These are phyloP conservation scores for Tetrapisispora pingtungensis DNA, from an alignment of 805 yeast genomes.

Conservation along the genomic window DNA sequence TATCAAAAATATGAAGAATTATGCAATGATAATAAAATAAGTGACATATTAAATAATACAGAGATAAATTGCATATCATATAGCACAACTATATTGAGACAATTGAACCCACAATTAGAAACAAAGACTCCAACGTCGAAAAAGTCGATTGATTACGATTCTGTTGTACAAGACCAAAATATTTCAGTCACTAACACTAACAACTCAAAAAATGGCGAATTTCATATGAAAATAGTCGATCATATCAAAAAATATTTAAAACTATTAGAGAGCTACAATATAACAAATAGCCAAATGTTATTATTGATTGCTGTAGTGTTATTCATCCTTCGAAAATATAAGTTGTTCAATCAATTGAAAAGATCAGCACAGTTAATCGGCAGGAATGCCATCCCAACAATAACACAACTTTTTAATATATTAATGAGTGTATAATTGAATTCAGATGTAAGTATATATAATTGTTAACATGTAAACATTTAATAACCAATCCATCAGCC, in stretches of 20 bases:
- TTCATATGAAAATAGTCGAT: not conserved
- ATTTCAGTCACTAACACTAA: not conserved
- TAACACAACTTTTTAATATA: constrained; percentile 3
- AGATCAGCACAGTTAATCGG: not conserved
- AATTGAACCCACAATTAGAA: not conserved
- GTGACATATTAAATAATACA: not conserved
- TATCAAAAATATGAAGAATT: not conserved
- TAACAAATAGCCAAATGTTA: not conserved
- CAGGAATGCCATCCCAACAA: not conserved
- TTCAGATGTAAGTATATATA: too few relatives aligned
- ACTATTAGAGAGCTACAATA: not conserved
- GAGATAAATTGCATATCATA: not conserved
- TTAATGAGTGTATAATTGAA: constrained; percentile 5
- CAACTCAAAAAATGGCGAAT: not conserved
- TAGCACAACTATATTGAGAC: not conserved
- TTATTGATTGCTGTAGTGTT: not conserved
- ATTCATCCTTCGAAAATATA: not conserved
- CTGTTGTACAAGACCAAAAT: not conserved
- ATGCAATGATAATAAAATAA: not conserved
- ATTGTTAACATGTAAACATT: too few relatives aligned
- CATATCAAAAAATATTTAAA: not conserved
- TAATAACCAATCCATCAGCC: too few relatives aligned
- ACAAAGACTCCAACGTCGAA: not conserved
- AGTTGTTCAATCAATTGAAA: not conserved
- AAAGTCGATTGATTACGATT: too few relatives aligned